phyloP scores from a whole-genome alignment of 2,329 filamentous ascomycete genomes.

The Cladobotryum protrusum region DNA sequence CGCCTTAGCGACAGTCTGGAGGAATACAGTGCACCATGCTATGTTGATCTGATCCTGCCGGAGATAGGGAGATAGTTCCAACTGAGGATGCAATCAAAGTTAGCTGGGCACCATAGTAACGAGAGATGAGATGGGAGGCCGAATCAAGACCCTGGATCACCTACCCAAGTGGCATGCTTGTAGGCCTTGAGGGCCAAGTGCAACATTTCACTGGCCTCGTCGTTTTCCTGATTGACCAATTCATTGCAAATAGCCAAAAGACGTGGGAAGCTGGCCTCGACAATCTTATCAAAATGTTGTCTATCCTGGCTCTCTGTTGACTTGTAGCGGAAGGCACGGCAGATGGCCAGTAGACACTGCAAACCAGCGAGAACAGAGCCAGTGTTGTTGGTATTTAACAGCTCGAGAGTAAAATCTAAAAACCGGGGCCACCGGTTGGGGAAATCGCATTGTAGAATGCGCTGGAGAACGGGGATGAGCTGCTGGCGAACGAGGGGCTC shows the following conservation, averaged over 20 bases:
- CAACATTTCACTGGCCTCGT: constrained; percentile 95
- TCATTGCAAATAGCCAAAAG: constrained; percentile 81
- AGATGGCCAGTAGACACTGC: constrained; percentile 90
- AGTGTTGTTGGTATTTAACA: constrained; percentile 81
- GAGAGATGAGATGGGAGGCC: not conserved
- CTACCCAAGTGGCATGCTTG: constrained; percentile 94
- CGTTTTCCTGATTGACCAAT: constrained; percentile 81
- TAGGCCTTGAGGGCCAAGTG: constrained; percentile 93
- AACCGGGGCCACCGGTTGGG: constrained; percentile 91
- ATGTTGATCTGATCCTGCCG: constrained; percentile 79
- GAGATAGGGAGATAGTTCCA: constrained; percentile 75
- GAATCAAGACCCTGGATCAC: constrained; percentile 7
- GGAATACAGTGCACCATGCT: constrained; percentile 92
- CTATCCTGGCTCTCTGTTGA: constrained; percentile 66
- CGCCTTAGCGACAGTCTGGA: constrained; percentile 80
- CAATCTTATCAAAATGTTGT: constrained; percentile 88
- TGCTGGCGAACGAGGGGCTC: constrained; percentile 81
- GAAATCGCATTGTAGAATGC: constrained; percentile 94
- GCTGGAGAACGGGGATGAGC: constrained; percentile 88
- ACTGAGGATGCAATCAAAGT: constrained; percentile 43
- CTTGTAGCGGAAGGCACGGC: constrained; percentile 93
- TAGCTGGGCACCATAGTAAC: not conserved
- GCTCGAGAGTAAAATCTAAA: constrained; percentile 83
- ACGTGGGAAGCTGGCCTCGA: constrained; percentile 83
- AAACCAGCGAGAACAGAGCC: constrained; percentile 85